These are phyloP conservation scores for Avena sativa DNA, from an alignment of 176 grass and related monocot genomes.

Conservation along the genomic window DNA sequence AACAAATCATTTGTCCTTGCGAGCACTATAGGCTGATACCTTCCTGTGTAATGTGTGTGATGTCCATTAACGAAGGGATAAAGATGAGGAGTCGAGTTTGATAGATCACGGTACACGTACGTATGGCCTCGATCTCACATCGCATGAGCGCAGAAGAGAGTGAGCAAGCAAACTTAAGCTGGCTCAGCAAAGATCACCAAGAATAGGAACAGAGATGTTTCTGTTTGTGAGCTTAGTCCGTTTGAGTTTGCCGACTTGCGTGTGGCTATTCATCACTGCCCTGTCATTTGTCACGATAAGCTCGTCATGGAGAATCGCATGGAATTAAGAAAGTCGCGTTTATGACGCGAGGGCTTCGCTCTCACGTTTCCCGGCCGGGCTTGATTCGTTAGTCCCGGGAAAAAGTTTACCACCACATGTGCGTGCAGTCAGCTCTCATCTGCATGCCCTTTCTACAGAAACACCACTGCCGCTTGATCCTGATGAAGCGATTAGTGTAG, in stretches of 20 bases:
- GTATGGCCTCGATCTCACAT: background rate
- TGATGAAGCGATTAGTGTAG: background rate
- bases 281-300: background rate
- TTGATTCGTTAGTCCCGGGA: constrained; percentile 15
- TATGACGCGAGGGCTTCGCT: background rate
- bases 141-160: background rate
- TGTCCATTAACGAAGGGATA: constrained; percentile 24
- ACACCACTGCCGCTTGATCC: background rate
- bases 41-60: background rate
- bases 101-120: background rate
- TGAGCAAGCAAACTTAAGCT: background rate
- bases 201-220: background rate
- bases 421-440: background rate
- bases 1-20: constrained; percentile 13
- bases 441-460: constrained; percentile 10
- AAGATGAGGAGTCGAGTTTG: background rate
- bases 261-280: background rate
- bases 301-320: background rate
- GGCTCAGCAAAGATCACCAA: background rate
- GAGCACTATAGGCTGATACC: background rate
- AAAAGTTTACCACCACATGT: constrained; percentile 16
- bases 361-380: background rate
- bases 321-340: background rate
- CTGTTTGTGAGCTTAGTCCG: background rate
- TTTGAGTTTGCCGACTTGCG: background rate